phyloP scores from a whole-genome alignment of 2,329 filamentous ascomycete species.

The Cladosporium sp. region DNA sequence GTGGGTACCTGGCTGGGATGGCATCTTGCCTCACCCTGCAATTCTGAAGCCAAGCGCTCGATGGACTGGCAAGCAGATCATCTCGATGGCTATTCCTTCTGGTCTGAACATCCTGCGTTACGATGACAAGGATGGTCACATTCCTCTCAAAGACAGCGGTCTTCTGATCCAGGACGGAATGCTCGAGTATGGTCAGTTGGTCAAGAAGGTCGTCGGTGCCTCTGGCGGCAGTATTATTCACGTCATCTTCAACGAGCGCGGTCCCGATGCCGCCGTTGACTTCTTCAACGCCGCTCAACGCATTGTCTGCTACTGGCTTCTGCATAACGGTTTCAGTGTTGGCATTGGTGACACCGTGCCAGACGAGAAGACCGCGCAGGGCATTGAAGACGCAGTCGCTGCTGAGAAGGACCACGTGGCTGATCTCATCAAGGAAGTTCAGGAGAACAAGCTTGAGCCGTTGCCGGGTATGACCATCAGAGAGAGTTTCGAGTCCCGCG shows the following conservation, averaged over 20 bases:
- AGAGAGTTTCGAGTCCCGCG: constrained; percentile 96
- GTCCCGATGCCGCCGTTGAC: constrained; percentile 74
- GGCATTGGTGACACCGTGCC: constrained; percentile 98
- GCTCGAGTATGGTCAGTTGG: constrained; percentile 81
- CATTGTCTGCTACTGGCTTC: constrained; percentile 93
- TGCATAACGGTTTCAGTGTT: constrained; percentile 95
- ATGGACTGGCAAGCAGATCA: constrained; percentile 97
- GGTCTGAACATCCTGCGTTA: constrained; percentile 72
- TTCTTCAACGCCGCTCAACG: constrained; percentile 96
- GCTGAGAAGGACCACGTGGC: constrained; percentile 76
- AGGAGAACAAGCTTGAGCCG: constrained; percentile 82
- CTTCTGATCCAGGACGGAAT: constrained; percentile 80
- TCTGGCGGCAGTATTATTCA: constrained; percentile 87
- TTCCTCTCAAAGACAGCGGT: constrained; percentile 50
- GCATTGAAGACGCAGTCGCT: constrained; percentile 76
- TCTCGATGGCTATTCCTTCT: constrained; percentile 83
- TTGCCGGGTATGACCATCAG: constrained; percentile 96
- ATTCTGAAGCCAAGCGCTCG: constrained; percentile 86
- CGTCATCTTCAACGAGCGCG: constrained; percentile 92
- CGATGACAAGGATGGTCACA: constrained; percentile 23
- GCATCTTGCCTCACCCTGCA: constrained; percentile 85
- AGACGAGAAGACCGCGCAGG: constrained; percentile 73
- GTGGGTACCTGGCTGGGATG: constrained; percentile 98
- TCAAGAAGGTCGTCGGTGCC: constrained; percentile 91
- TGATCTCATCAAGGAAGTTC: constrained; percentile 68